Conservation (phyloP, 768 basidiomycete species). For the Candolleomyces aberdarensis region DNA sequence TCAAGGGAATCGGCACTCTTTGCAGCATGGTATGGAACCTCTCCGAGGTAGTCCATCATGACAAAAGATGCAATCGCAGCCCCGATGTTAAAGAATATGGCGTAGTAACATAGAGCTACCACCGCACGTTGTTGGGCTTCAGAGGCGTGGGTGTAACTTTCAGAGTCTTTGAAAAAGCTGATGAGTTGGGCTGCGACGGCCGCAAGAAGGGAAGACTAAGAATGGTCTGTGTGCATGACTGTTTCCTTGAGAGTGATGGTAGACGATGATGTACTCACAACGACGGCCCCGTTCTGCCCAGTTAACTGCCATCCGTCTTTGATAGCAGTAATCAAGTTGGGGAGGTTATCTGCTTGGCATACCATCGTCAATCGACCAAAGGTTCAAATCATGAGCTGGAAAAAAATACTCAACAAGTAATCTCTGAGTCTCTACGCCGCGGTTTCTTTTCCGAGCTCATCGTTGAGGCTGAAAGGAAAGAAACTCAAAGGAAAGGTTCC, state of each 20-base stretch:
- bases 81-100: slow-evolving; percentile 10
- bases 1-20: not conserved
- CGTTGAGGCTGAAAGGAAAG: too few relatives aligned
- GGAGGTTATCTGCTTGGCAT: slow-evolving; percentile 3
- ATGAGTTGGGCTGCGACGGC: slow-evolving; percentile 10
- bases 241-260: not conserved
- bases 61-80: slow-evolving; percentile 11
- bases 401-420: too few relatives aligned
- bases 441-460: too few relatives aligned
- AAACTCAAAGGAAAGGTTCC: too few relatives aligned
- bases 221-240: not conserved
- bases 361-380: not conserved
- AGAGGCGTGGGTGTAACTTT: not conserved
- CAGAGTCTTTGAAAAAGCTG: not conserved
- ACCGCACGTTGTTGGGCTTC: not conserved
- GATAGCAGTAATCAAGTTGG: slow-evolving; percentile 5
- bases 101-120: slow-evolving; percentile 7
- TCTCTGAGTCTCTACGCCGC: too few relatives aligned
- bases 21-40: slow-evolving; percentile 4
- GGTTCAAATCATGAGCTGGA: too few relatives aligned
- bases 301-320: slow-evolving; percentile 12
- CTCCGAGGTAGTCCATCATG: slow-evolving; percentile 12
- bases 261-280: not conserved
- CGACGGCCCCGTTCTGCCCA: slow-evolving; percentile 11
- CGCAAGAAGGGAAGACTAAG: slow-evolving; percentile 10